Base-by-base conservation (phyloP, 1,139 yeast species). In the Groenewaldozyma auringiensis region DNA sequence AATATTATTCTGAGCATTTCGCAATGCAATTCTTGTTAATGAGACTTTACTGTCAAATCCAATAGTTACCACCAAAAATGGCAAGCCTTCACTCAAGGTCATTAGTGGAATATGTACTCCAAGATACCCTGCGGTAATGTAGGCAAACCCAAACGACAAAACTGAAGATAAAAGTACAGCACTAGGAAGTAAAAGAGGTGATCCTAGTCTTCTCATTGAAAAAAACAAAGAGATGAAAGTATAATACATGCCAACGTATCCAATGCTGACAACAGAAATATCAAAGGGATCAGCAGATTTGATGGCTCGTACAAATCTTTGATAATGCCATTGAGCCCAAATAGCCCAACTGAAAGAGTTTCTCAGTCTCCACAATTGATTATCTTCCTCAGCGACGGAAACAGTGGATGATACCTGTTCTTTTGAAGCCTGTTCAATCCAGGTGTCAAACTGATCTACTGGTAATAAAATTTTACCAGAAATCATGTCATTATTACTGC, bases 1-100 rank as follows among this genome's bases (percentile, higher is more conserved):
- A 70, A 46, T 65, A 32, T 47, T 36, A 16, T 46, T 45, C 18
- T 36, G 40, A 17, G 56, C 41, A 13, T 42, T 43, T 44, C 55
- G 48, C 59, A 81, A 65, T 34, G 83, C 81, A 44, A 78, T 74
- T 25, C 81, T 72, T 1, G 96, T 85, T 54, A 89, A 75, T 25
- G 81, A 74, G 22, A 87, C 78, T 60, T 92, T 88, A 64, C 86
- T 87, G 60, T 88, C 89, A 67, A 92, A 92, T 1, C 98, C 98
- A 59, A 92, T 79, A 8, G 89, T 82, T 21, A 95, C 92, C 18
- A 89, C 95, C 58, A 92, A 74, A 65, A 92, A 92, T 21, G 98
- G 98, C 43, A 92, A 70, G 11, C 97, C 97, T 69, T 92, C 97
- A 45, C 92, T 78, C 55, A 92, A 72, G 50, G 88, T 80, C 50